Conservation (phyloP, 257 asterid species). For the Rubia yunnanensis region DNA sequence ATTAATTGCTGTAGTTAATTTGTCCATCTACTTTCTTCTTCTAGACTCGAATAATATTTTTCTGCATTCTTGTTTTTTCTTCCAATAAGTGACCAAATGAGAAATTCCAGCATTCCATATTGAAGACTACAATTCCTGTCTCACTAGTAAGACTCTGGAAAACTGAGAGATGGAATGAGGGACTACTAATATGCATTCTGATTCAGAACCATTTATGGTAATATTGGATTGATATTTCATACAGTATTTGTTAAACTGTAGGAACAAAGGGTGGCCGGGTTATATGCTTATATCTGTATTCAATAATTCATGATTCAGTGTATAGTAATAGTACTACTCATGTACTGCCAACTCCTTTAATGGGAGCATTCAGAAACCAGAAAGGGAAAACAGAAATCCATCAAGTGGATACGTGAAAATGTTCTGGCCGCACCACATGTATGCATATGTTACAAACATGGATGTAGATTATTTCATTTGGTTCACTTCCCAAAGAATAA, state of each 20-base stretch:
- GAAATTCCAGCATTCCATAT: constrained; percentile 10
- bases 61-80: constrained; percentile 1
- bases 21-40: constrained; percentile 15
- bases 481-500: background rate
- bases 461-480: background rate
- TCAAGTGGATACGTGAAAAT: constrained; percentile 5
- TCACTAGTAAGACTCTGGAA: constrained; percentile 6
- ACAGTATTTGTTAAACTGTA: background rate
- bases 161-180: constrained; percentile 2
- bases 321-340: background rate
- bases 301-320: background rate
- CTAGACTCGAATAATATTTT: background rate
- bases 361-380: constrained; percentile 7
- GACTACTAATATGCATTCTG: background rate
- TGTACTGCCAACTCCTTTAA: background rate
- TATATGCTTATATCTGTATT: background rate
- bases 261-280: constrained; percentile 5
- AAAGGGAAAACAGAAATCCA: background rate
- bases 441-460: no score
- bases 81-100: constrained; percentile 8
- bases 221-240: background rate
- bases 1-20: constrained; percentile 21
- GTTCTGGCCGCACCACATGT: constrained; percentile 7
- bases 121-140: constrained; percentile 17
- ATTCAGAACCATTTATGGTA: constrained; percentile 8